These are phyloP conservation scores for Naganishia vaughanmartiniae DNA, from an alignment of 768 basidiomycete species.

Conservation along the genomic window DNA sequence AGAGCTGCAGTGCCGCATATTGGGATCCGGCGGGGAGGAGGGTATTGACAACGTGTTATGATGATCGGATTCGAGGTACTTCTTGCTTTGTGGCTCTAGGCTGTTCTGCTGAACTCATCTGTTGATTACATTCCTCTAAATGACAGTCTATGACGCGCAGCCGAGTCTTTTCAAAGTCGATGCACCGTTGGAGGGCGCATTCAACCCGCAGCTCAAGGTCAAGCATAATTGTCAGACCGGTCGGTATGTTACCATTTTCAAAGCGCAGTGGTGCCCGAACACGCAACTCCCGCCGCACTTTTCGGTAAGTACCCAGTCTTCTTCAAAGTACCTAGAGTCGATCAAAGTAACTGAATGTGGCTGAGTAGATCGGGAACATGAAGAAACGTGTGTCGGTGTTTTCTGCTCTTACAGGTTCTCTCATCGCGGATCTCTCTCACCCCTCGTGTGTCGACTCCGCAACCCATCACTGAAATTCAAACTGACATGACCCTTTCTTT, in stretches of 20 bases:
- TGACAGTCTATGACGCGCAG: constrained; percentile 47
- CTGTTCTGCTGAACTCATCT: not conserved
- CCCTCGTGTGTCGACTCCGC: not conserved
- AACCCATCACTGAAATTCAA: not conserved
- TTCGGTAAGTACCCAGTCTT: constrained; percentile 34
- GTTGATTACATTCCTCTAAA: not conserved
- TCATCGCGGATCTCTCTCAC: constrained; percentile 30
- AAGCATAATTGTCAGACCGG: constrained; percentile 55
- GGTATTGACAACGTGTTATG: constrained; percentile 54
- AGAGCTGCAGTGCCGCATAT: constrained; percentile 51
- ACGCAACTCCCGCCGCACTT: constrained; percentile 50
- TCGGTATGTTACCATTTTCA: constrained; percentile 54
- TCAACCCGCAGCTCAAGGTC: not conserved
- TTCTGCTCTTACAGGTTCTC: constrained; percentile 42
- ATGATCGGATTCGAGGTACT: constrained; percentile 53
- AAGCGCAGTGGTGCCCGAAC: constrained; percentile 54
- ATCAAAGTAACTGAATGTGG: not conserved
- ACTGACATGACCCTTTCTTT: not conserved
- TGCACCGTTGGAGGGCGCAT: constrained; percentile 26
- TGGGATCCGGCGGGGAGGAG: constrained; percentile 54
- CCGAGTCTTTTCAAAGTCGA: constrained; percentile 36
- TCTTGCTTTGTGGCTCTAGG: not conserved
- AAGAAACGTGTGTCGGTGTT: constrained; percentile 51
- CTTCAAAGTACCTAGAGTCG: not conserved
- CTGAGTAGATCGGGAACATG: constrained; percentile 53